Percentiles rank a stretch among this genome's conserved stretches.
phyloP scores from a whole-genome alignment of 495 filamentous ascomycete genomes.

The Penicillium macrosclerotiorum region DNA sequence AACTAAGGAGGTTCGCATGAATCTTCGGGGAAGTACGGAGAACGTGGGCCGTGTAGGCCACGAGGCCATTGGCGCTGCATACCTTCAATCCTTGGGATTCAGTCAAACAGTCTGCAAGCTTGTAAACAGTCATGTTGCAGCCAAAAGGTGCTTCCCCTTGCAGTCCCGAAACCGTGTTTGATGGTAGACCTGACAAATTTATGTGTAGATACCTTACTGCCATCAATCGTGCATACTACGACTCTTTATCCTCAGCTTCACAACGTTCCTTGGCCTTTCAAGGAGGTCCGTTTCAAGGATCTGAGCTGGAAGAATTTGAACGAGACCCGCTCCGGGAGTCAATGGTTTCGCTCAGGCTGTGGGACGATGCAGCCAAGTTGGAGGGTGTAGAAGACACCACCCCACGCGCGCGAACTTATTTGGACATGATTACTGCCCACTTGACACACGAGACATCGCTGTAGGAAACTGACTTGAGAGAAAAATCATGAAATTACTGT shows the following conservation, averaged over 20 bases:
- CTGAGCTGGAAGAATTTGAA: slow-evolving; percentile 28
- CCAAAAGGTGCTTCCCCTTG: slow-evolving; percentile 35
- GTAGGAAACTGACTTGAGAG: too few relatives aligned
- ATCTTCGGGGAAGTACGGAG: slow-evolving; percentile 18
- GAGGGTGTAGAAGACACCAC: slow-evolving; percentile 29
- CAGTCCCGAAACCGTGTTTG: too few relatives aligned
- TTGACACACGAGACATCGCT: too few relatives aligned
- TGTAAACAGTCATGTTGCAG: slow-evolving; percentile 44
- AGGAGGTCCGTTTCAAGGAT: slow-evolving; percentile 40
- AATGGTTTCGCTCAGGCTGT: slow-evolving; percentile 39
- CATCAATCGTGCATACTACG: slow-evolving; percentile 34
- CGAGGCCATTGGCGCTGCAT: slow-evolving; percentile 40
- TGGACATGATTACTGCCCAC: slow-evolving; percentile 29
- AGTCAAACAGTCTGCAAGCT: slow-evolving; percentile 35
- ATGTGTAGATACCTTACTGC: slow-evolving; percentile 37
- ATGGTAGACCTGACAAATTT: too few relatives aligned
- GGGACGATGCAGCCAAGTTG: slow-evolving; percentile 45
- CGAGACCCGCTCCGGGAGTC: slow-evolving; percentile 33
- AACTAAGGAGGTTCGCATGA: slow-evolving; percentile 31
- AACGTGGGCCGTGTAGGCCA: slow-evolving; percentile 45
- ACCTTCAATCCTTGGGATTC: slow-evolving; percentile 38
- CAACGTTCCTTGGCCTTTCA: slow-evolving; percentile 42
- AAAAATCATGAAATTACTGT: too few relatives aligned
- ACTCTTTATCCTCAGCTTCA: slow-evolving; percentile 36
- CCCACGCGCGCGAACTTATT: slow-evolving; percentile 28